A percentile compares a stretch with the other conserved stretches of the same genome.
Evolutionary conservation across 352 stramenopile species (phyloP).

Genomic region (Globisporangium rhizosaccharum): DNA sequence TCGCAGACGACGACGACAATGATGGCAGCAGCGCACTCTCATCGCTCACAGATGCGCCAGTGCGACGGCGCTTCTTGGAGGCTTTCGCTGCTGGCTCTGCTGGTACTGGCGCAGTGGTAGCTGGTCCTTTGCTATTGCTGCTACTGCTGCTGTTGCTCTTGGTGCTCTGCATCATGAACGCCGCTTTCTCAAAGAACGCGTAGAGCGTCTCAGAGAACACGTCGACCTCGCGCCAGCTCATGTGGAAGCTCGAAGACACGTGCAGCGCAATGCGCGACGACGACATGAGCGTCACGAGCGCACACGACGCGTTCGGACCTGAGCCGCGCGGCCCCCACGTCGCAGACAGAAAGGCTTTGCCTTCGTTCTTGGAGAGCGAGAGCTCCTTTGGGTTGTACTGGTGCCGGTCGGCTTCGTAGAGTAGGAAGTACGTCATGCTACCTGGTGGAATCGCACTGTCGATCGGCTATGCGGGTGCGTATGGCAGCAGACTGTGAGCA

Average conservation of each 20-base stretch:
- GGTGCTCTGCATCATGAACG: slow-evolving; percentile 24
- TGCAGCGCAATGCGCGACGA: slow-evolving; percentile 58
- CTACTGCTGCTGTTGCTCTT: neutral
- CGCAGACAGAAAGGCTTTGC: slow-evolving; percentile 45
- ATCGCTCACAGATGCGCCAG: neutral
- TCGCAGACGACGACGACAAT: slow-evolving; percentile 10
- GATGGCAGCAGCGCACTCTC: neutral
- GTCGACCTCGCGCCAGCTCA: slow-evolving; percentile 66
- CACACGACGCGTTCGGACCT: slow-evolving; percentile 62
- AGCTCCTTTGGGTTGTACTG: slow-evolving; percentile 81
- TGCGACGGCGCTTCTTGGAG: slow-evolving; percentile 20
- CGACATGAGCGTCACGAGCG: slow-evolving; percentile 56
- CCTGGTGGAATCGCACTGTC: slow-evolving; percentile 22
- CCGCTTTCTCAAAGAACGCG: slow-evolving; percentile 46
- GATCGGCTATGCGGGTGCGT: slow-evolving; percentile 8
- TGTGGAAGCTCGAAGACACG: slow-evolving; percentile 72
- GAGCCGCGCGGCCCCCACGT: slow-evolving; percentile 73
- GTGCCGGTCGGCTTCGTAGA: slow-evolving; percentile 62
- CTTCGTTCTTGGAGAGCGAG: slow-evolving; percentile 74
- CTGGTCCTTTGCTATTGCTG: neutral
- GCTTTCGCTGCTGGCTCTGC: slow-evolving; percentile 2
- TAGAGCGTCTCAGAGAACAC: slow-evolving; percentile 72
- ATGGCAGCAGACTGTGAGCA: neutral
- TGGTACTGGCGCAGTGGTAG: neutral
- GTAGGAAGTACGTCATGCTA: slow-evolving; percentile 52